Evolutionary conservation across 1,284 basidiomycete genomes (phyloP), one percentile per base, ranked within the genome.

Genomic region (Vanrija sp.): DNA sequence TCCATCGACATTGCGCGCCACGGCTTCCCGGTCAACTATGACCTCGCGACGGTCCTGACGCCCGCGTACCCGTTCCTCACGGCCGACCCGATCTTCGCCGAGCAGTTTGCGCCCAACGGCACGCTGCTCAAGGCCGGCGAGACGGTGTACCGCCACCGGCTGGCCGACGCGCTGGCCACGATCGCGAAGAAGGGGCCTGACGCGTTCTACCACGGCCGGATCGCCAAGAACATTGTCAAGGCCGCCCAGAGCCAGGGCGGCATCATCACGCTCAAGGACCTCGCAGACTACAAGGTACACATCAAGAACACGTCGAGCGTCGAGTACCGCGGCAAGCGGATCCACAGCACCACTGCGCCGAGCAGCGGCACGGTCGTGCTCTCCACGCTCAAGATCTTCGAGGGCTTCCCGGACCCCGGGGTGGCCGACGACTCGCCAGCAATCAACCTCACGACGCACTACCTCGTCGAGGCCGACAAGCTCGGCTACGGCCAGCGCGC

Each of bases 1-100:
- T 85, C 82, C 35, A 81, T 85, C n/a, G 72, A 83, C 10, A 75
- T 94, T 5, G 89, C 89, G 10, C 57, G 68, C 10, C 81, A 83
- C 52, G 88, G 84, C 3, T 87, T 93, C 70, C 90, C 90, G 19
- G 65, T 71, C 47, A 66, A 66, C 45, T 47, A 48, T 22, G 68
- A 75, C 47, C 59, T 65, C 7, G 69, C 67, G 9, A 47, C 63
- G 27, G 31, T 31, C 2, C 12, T 31, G 9, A 31, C 31, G 31
- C 31, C 31, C 9, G 31, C 31, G 31, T 31, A 31, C 31, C 38
- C 38, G 3, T 63, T 61, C 57, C 46, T 63, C 10, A 47, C 52
- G 2, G 45, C 56, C 24, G 68, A 75, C n/a, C 51, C 70, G 0
- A 47, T 63, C 4, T 75, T 68, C 60, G 55, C 68, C 1, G 62